Evolutionary conservation across 2,329 filamentous ascomycete genomes (phyloP).

Genomic region (Ophiognomonia clavigignenti-juglandacearum): DNA sequence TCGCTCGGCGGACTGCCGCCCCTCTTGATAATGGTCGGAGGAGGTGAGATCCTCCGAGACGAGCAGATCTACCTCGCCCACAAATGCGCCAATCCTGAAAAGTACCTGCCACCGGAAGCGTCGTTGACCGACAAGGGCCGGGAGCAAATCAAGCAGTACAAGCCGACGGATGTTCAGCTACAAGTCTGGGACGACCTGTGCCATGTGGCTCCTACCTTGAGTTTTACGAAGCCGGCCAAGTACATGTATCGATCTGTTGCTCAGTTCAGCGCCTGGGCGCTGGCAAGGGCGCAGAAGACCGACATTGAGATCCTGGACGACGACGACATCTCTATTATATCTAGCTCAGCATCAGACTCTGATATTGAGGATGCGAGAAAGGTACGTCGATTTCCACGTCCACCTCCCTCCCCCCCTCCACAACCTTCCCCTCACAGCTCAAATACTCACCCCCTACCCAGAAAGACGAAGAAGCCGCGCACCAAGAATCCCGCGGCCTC

Average conservation of each 20-base stretch:
- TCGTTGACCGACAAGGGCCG: slow-evolving; percentile 60
- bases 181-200: slow-evolving; percentile 96
- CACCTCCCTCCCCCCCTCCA: too few species aligned
- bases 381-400: slow-evolving; percentile 2
- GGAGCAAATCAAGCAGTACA: slow-evolving; percentile 59
- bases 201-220: slow-evolving; percentile 88
- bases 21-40: slow-evolving; percentile 78
- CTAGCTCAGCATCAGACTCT: slow-evolving; percentile 44
- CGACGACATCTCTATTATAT: slow-evolving; percentile 71
- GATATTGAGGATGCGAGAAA: slow-evolving; percentile 21
- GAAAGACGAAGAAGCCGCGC: slow-evolving; percentile 18
- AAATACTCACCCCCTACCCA: not conserved
- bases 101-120: slow-evolving; percentile 65
- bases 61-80: slow-evolving; percentile 95
- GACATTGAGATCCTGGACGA: slow-evolving; percentile 79
- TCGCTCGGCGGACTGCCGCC: slow-evolving; percentile 87
- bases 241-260: slow-evolving; percentile 91
- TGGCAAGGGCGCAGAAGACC: slow-evolving; percentile 75
- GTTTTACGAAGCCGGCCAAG: slow-evolving; percentile 92
- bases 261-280: slow-evolving; percentile 88
- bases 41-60: slow-evolving; percentile 83
- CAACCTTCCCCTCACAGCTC: not conserved
- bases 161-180: slow-evolving; percentile 84
- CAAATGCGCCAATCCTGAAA: slow-evolving; percentile 79
- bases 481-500: slow-evolving; percentile 23